These are phyloP conservation scores for Russula emetica DNA, from an alignment of 768 basidiomycete genomes.

Conservation along the genomic window DNA sequence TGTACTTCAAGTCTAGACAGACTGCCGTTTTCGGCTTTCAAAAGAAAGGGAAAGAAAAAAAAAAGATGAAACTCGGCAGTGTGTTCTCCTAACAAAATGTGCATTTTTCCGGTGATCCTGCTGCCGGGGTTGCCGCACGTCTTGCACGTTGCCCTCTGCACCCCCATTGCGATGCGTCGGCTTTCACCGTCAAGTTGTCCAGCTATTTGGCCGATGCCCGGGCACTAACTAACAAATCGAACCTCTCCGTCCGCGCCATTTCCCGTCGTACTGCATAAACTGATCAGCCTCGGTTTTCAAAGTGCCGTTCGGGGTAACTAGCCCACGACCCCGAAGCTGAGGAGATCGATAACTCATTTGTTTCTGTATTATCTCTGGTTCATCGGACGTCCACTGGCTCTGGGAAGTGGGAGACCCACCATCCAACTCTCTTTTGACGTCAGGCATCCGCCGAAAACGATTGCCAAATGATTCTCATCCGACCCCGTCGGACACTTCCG, in stretches of 20 bases:
- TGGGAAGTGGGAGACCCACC: not conserved
- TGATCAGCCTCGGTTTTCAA: constrained; percentile 1
- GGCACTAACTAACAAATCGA: constrained; percentile 18
- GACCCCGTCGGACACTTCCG: constrained; percentile 16
- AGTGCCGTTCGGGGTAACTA: not conserved
- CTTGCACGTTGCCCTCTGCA: constrained; percentile 19
- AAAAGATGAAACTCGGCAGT: constrained; percentile 3
- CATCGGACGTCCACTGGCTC: not conserved
- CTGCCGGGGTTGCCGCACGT: constrained; percentile 20
- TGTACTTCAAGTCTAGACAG: not conserved
- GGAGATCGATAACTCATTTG: not conserved
- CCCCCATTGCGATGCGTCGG: constrained; percentile 13
- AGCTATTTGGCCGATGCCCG: not conserved
- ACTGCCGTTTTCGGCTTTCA: not conserved
- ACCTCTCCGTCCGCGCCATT: not conserved
- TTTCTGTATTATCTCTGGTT: not conserved
- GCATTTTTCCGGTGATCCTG: not conserved
- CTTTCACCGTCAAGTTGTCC: not conserved
- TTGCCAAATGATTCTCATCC: constrained; percentile 1
- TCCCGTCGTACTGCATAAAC: not conserved
- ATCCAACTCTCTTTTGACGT: constrained; percentile 16
- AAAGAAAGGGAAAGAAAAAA: not conserved
- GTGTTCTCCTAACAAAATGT: not conserved
- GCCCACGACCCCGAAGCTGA: not conserved
- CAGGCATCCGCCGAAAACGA: not conserved